A percentile compares a stretch with the other conserved stretches of the same genome.
phyloP scores from a whole-genome alignment of 164 flowering plant genomes.

The Tetracentron sinense region DNA sequence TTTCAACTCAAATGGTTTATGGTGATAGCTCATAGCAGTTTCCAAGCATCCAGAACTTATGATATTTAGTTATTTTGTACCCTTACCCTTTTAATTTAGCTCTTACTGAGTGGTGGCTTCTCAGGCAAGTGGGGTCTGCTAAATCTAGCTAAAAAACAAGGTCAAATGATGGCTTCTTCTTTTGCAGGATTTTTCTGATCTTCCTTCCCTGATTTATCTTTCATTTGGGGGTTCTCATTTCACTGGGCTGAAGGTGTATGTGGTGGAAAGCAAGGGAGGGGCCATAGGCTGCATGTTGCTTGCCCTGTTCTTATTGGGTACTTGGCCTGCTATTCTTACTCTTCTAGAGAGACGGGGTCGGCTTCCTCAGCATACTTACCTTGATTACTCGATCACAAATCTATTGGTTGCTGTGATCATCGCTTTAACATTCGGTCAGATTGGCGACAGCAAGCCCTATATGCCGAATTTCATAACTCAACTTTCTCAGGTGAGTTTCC shows the following conservation, averaged over 20 bases:
- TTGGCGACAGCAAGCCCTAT: conserved; percentile 41
- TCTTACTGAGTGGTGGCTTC: no score
- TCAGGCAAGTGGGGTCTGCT: no score
- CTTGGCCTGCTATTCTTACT: conserved; percentile 85
- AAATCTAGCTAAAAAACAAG: no score
- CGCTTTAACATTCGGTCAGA: conserved; percentile 78
- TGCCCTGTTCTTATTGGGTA: conserved; percentile 65
- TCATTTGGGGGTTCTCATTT: neutral
- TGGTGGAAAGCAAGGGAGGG: conserved; percentile 76
- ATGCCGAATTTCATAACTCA: conserved; percentile 71
- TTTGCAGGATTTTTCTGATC: conserved; percentile 26
- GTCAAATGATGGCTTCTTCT: conserved; percentile 10
- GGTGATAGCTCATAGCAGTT: no score
- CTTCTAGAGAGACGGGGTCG: conserved; percentile 78
- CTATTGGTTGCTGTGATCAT: conserved; percentile 75
- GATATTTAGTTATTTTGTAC: no score
- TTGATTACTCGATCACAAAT: conserved; percentile 77
- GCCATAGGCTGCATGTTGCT: conserved; percentile 80
- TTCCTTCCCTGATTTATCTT: conserved; percentile 6
- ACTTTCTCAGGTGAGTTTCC: conserved; percentile 52
- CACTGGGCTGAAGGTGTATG: conserved; percentile 49
- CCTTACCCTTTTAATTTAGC: no score
- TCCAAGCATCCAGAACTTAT: no score
- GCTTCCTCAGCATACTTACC: conserved; percentile 89
- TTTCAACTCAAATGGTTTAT: no score